phyloP scores from a whole-genome alignment of 2,329 filamentous ascomycete genomes.

The Balansia obtecta region DNA sequence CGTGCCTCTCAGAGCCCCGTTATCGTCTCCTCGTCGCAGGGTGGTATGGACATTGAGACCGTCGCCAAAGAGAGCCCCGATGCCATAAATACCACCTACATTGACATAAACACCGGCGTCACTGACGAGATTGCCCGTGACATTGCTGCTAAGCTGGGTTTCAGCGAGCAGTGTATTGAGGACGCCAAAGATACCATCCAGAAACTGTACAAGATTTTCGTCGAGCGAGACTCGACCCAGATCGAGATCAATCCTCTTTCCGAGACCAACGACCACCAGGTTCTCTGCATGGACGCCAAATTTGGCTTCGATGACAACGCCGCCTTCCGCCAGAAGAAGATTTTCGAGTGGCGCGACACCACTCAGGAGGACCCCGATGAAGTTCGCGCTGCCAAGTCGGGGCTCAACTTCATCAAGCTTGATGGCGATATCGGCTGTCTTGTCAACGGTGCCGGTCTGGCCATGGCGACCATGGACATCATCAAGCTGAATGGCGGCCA shows the following conservation, averaged over 20 bases:
- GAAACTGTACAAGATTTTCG: conserved; percentile 98
- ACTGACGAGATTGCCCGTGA: conserved; percentile 88
- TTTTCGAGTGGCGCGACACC: conserved; percentile 87
- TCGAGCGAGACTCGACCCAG: conserved; percentile 96
- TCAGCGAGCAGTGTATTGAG: conserved; percentile 94
- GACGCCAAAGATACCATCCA: conserved; percentile 94
- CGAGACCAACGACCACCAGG: conserved; percentile 95
- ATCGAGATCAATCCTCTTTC: conserved; percentile 99
- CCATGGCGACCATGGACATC: conserved; percentile 99
- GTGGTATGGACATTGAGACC: conserved; percentile 97
- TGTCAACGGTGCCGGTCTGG: conserved; percentile 96
- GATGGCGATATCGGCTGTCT: conserved; percentile 98
- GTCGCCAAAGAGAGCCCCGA: conserved; percentile 97
- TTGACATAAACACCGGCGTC: conserved; percentile 89
- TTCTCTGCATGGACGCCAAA: conserved; percentile 99
- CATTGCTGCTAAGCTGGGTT: conserved; percentile 86
- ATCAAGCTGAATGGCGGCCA: conserved; percentile 97
- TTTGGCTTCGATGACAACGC: conserved; percentile 98
- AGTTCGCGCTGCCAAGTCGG: conserved; percentile 87
- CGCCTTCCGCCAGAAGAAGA: conserved; percentile 93
- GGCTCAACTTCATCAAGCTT: conserved; percentile 99
- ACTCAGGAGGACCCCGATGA: conserved; percentile 96
- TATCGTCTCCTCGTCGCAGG: conserved; percentile 95
- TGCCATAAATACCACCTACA: conserved; percentile 85
- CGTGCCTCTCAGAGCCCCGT: conserved; percentile 80